Evolutionary conservation across 1,139 yeast species (phyloP), one percentile per base, ranked within the genome.

Genomic region (Debaryomyces nepalensis): DNA sequence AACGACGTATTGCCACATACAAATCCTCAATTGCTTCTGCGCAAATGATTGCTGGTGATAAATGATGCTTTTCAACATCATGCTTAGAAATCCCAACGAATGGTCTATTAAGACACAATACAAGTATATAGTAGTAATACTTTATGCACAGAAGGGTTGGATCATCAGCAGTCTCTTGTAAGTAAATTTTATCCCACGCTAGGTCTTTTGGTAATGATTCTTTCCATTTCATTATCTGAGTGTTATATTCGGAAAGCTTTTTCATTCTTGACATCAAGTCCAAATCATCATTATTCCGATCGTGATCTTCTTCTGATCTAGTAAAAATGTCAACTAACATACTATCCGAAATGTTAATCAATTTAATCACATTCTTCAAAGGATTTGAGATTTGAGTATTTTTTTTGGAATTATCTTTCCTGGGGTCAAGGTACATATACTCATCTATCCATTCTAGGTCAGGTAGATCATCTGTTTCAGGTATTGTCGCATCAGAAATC

Each of bases 381-480:
- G 79, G 77, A 48, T 66, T 68, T 2, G 77, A 77, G 22, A 79
- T 71, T 51, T 76, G 73, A 21, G 77, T 60, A 44, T 55, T 65
- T 52, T 53, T 67, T 24, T 33, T 31, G 6, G 21, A 11, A 15
- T 49, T 53, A 1, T 54, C 39, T 26, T 49, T 39, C 39, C 45
- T 39, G 20, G 56, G 61, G 23, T 61, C 64, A 22, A 60, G 53
- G 48, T 73, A 73, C 39, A 71, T 66, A 51, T 61, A 73, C 30
- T 73, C 77, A 45, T 78, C 81, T 14, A 79, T 78, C 66, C 81
- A 76, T 45, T 71, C 79, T 43, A 78, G 66, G 56, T 81, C 85
- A 0, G 84, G 85, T 39, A 82, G 63, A 54, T 81, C 84, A 42
- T 75, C 77, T 4, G 85, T 75, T 50, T 80, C 85, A 0, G 83